phyloP scores from a whole-genome alignment of 1,139 yeast species.

The Yamadazyma diospyri region DNA sequence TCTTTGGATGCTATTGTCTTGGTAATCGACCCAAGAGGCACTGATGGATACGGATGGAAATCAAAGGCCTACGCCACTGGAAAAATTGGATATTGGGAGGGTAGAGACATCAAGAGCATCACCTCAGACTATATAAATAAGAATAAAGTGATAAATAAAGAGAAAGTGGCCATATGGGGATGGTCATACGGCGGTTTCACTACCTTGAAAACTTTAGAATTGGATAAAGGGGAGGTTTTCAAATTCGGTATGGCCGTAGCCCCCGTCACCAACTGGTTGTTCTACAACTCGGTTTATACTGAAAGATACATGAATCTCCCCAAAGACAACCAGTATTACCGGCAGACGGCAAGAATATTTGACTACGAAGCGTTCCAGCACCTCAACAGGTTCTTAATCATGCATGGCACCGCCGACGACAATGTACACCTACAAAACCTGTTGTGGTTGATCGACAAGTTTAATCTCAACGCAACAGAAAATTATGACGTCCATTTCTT shows the following conservation, averaged over 20 bases:
- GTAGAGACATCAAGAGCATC: constrained; percentile 71
- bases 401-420: constrained; percentile 98
- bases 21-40: constrained; percentile 91
- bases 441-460: constrained; percentile 64
- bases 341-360: constrained; percentile 40
- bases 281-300: constrained; percentile 76
- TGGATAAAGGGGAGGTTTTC: constrained; percentile 57
- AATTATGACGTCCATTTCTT: constrained; percentile 88
- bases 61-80: constrained; percentile 65
- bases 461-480: constrained; percentile 60
- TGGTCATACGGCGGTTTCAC: constrained; percentile 84
- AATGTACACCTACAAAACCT: constrained; percentile 94
- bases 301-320: constrained; percentile 88
- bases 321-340: constrained; percentile 47
- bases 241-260: constrained; percentile 80
- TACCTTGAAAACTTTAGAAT: constrained; percentile 68
- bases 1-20: constrained; percentile 71
- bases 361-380: constrained; percentile 46
- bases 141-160: constrained; percentile 54
- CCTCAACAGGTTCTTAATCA: constrained; percentile 62
- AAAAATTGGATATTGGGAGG: constrained; percentile 82
- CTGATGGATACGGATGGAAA: constrained; percentile 85
- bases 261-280: constrained; percentile 75
- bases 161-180: constrained; percentile 82
- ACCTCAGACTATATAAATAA: constrained; percentile 57